These are phyloP conservation scores for Halophytophthora batemanensis DNA, from an alignment of 352 stramenopile species.

Conservation along the genomic window DNA sequence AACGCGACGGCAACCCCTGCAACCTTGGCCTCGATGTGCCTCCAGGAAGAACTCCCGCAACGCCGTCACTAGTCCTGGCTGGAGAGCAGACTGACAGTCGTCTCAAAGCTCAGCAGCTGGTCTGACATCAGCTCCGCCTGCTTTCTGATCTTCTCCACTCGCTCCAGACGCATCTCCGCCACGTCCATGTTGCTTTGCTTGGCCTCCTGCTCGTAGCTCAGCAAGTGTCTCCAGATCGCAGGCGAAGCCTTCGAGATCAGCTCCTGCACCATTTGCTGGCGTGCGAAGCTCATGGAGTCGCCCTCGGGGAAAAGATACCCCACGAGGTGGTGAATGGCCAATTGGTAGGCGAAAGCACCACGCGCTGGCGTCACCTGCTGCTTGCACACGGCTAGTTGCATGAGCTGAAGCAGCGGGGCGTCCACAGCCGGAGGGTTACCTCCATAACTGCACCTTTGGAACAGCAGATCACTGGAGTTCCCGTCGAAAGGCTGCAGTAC, in stretches of 20 bases:
- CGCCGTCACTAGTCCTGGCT: too few species aligned
- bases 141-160: conserved; percentile 17
- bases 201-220: too few species aligned
- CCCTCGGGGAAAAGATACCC: conserved; percentile 49
- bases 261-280: conserved; percentile 48
- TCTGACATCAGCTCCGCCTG: conserved; percentile 29
- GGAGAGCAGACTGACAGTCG: conserved; percentile 21
- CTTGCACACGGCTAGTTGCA: conserved; percentile 44
- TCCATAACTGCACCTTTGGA: conserved; percentile 31
- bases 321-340: conserved; percentile 59
- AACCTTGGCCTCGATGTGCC: too few species aligned
- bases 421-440: conserved; percentile 22
- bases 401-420: conserved; percentile 40
- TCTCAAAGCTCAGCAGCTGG: conserved; percentile 28
- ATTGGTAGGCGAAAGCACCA: conserved; percentile 50
- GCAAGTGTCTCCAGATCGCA: conserved; percentile 46
- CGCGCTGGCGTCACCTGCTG: conserved; percentile 27
- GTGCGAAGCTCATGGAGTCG: conserved; percentile 35
- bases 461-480: conserved; percentile 16
- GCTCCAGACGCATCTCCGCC: conserved; percentile 13
- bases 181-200: too few species aligned
- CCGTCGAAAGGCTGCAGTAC: conserved; percentile 42
- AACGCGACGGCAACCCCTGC: too few species aligned
- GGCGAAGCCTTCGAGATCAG: conserved; percentile 27
- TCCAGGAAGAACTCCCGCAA: too few species aligned